These are phyloP conservation scores for Candida frijolesensis DNA, from an alignment of 1,139 yeast species.

Conservation along the genomic window DNA sequence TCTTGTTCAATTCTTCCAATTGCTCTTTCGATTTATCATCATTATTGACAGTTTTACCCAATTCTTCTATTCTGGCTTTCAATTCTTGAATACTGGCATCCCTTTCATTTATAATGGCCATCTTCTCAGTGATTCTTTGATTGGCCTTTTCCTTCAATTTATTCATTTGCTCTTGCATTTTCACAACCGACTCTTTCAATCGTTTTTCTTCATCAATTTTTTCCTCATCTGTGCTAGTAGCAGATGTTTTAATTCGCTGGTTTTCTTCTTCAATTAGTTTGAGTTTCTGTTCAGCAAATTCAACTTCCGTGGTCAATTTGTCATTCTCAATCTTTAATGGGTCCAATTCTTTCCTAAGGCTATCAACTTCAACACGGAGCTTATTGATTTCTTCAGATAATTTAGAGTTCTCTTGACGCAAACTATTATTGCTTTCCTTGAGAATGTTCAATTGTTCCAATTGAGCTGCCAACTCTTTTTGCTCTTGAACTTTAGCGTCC, in stretches of 20 bases:
- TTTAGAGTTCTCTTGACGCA: slow-evolving; percentile 54
- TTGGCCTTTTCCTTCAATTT: slow-evolving; percentile 18
- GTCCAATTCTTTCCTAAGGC: slow-evolving; percentile 20
- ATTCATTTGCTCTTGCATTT: slow-evolving; percentile 24
- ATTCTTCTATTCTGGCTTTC: slow-evolving; percentile 11
- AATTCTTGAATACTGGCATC: slow-evolving; percentile 14
- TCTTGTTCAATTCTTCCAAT: slow-evolving; percentile 18
- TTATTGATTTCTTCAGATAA: slow-evolving; percentile 25
- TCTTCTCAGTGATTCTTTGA: slow-evolving; percentile 12
- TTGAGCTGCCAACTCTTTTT: slow-evolving; percentile 58
- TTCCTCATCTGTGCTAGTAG: slow-evolving; percentile 11
- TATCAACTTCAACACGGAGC: slow-evolving; percentile 25
- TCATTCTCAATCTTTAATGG: slow-evolving; percentile 24
- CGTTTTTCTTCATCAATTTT: slow-evolving; percentile 10
- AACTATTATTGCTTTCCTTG: slow-evolving; percentile 71
- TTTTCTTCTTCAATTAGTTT: slow-evolving; percentile 42
- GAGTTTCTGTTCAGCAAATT: slow-evolving; percentile 34
- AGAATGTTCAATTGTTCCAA: slow-evolving; percentile 69
- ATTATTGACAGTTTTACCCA: neutral
- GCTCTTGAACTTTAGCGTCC: slow-evolving; percentile 46
- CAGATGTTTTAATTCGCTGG: slow-evolving; percentile 27
- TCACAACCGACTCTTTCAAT: slow-evolving; percentile 24
- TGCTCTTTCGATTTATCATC: slow-evolving; percentile 10
- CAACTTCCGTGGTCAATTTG: slow-evolving; percentile 28
- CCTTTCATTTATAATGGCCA: slow-evolving; percentile 12